These are phyloP conservation scores for Collybia nuda DNA, from an alignment of 768 basidiomycete genomes.

Conservation along the genomic window DNA sequence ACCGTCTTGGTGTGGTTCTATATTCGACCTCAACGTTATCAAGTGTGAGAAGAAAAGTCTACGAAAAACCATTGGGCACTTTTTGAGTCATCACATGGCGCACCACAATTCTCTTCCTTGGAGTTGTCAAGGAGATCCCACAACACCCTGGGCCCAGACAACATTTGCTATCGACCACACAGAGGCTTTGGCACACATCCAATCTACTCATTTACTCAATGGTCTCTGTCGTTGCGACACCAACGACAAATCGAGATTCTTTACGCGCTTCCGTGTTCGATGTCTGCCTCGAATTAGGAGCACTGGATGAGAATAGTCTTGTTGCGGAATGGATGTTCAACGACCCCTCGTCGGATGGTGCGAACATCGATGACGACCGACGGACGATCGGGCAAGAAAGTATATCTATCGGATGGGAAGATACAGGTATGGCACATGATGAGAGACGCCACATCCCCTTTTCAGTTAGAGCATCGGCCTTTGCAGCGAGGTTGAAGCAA, in stretches of 20 bases:
- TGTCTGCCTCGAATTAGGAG: constrained; percentile 30
- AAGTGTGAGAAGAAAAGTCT: no score
- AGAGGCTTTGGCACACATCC: no score
- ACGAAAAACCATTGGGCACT: no score
- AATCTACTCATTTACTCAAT: no score
- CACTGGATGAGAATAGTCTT: constrained; percentile 27
- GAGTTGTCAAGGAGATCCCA: no score
- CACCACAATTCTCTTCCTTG: no score
- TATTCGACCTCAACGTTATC: no score
- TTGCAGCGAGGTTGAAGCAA: constrained; percentile 1
- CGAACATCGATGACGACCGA: neutral
- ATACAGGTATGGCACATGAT: neutral
- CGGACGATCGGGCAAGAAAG: constrained; percentile 14
- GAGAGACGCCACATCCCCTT: constrained; percentile 7
- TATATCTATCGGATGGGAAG: constrained; percentile 10
- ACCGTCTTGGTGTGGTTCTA: no score
- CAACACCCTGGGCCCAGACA: no score
- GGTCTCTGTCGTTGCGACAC: no score
- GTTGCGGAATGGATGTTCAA: constrained; percentile 32
- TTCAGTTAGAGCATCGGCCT: constrained; percentile 6
- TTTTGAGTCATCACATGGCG: no score
- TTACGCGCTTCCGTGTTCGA: constrained; percentile 32
- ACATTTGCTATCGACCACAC: no score
- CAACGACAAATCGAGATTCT: constrained; percentile 12
- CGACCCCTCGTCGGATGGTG: constrained; percentile 14